Percentiles rank a stretch among this genome's conserved stretches.
Evolutionary conservation across 1,284 basidiomycete genomes (phyloP).

Genomic region (Heterobasidion occidentale): DNA sequence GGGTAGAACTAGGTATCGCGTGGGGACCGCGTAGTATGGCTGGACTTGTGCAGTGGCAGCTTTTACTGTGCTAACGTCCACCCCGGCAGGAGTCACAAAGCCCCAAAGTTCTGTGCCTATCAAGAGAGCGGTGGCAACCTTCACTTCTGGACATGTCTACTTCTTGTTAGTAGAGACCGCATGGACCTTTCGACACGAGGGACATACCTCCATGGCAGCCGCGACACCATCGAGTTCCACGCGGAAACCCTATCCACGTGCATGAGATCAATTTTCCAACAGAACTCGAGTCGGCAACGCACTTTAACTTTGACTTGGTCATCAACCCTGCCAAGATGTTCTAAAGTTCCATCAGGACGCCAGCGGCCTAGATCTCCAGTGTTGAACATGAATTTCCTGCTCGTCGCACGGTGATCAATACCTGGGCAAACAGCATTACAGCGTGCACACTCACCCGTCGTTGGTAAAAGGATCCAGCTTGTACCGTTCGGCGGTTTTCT

Average conservation of each 20-base stretch:
- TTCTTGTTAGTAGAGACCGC: constrained; percentile 4
- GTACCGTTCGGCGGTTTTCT: constrained; percentile 47
- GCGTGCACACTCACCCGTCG: constrained; percentile 30
- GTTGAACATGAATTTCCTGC: constrained; percentile 49
- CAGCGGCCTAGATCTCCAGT: constrained; percentile 52
- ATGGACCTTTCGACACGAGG: neutral
- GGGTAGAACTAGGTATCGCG: constrained; percentile 31
- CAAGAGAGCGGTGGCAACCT: constrained; percentile 40
- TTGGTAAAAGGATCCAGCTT: constrained; percentile 39
- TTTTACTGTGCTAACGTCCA: constrained; percentile 31
- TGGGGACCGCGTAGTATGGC: constrained; percentile 54
- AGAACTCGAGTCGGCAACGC: constrained; percentile 18
- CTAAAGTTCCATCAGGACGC: constrained; percentile 41
- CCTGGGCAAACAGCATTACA: constrained; percentile 1
- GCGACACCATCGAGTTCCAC: constrained; percentile 56
- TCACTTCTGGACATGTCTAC: constrained; percentile 36
- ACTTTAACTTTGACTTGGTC: constrained; percentile 50
- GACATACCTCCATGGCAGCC: constrained; percentile 44
- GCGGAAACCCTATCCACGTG: constrained; percentile 38
- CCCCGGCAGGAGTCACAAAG: constrained; percentile 38
- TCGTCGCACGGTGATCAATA: constrained; percentile 4
- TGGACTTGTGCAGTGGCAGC: constrained; percentile 38
- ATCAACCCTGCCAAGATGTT: constrained; percentile 49
- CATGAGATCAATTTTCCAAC: neutral
- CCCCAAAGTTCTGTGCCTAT: constrained; percentile 48